phyloP scores from a whole-genome alignment of 495 filamentous ascomycete genomes.

The Tuber melanosporum region DNA sequence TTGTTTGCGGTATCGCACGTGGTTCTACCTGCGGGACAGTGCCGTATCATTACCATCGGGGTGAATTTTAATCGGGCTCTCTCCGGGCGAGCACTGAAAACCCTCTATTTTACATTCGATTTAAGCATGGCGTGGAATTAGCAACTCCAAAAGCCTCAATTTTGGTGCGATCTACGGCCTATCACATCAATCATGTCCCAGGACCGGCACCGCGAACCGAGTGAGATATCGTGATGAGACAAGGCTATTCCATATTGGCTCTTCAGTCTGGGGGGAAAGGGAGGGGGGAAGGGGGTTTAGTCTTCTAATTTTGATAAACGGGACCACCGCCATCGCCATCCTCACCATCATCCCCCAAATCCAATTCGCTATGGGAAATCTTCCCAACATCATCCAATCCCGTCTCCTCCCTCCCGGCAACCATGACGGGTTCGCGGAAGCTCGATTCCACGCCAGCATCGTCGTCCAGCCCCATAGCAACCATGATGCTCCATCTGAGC shows the following conservation, averaged over 20 bases:
- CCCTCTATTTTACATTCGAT: too few species aligned
- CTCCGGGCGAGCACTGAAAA: too few species aligned
- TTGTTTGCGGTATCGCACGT: too few species aligned
- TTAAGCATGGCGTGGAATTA: too few species aligned
- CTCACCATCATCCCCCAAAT: not conserved
- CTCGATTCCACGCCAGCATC: not conserved
- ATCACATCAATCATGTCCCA: not conserved
- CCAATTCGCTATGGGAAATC: not conserved
- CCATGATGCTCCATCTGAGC: conserved; percentile 39
- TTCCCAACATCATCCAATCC: not conserved
- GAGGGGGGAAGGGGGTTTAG: not conserved
- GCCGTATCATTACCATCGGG: too few species aligned
- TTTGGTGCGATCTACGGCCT: too few species aligned
- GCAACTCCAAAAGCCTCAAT: too few species aligned
- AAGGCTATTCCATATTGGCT: not conserved
- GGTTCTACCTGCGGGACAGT: too few species aligned
- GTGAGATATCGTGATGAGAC: not conserved
- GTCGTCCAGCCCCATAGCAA: conserved; percentile 34
- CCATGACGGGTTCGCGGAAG: not conserved
- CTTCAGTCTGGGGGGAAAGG: not conserved
- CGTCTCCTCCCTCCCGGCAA: not conserved
- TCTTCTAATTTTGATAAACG: not conserved
- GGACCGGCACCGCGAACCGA: not conserved
- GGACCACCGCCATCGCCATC: not conserved
- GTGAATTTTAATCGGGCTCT: too few species aligned